These are phyloP conservation scores for Apiotrichum veenhuisii DNA, from an alignment of 1,284 basidiomycete genomes.

Conservation along the genomic window DNA sequence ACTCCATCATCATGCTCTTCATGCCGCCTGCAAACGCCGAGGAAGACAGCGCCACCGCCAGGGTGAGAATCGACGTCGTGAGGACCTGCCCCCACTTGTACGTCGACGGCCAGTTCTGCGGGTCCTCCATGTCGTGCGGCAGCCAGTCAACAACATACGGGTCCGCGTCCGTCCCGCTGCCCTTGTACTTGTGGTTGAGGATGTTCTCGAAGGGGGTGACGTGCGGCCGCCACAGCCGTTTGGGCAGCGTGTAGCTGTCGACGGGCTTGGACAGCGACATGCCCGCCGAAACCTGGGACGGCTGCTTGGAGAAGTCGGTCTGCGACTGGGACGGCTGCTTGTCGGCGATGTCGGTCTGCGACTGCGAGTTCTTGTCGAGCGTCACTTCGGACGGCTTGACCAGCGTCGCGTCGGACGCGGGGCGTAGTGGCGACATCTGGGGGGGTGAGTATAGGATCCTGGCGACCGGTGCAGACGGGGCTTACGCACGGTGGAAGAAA, in stretches of 20 bases:
- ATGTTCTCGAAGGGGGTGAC: constrained; percentile 47
- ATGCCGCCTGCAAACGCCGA: constrained; percentile 25
- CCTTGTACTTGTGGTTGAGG: constrained; percentile 40
- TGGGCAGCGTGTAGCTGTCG: neutral
- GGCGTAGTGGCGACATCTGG: no score
- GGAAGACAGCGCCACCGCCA: constrained; percentile 23
- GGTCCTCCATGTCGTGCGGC: constrained; percentile 27
- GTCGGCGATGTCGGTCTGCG: no score
- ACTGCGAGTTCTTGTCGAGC: no score
- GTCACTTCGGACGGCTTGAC: no score
- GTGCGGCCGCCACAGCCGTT: constrained; percentile 31
- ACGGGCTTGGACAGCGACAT: no score
- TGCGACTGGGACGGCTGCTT: no score
- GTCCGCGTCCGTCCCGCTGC: constrained; percentile 45
- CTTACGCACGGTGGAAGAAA: no score
- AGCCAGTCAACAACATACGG: constrained; percentile 48
- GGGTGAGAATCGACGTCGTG: neutral
- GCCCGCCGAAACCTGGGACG: no score
- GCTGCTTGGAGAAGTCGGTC: no score
- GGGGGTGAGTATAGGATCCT: no score
- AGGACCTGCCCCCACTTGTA: constrained; percentile 31
- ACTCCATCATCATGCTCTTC: constrained; percentile 17
- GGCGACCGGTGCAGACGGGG: no score
- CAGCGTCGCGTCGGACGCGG: no score
- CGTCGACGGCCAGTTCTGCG: constrained; percentile 21